Base-by-base conservation (phyloP, 306 rosid genomes). In the Citrullus amarus region DNA sequence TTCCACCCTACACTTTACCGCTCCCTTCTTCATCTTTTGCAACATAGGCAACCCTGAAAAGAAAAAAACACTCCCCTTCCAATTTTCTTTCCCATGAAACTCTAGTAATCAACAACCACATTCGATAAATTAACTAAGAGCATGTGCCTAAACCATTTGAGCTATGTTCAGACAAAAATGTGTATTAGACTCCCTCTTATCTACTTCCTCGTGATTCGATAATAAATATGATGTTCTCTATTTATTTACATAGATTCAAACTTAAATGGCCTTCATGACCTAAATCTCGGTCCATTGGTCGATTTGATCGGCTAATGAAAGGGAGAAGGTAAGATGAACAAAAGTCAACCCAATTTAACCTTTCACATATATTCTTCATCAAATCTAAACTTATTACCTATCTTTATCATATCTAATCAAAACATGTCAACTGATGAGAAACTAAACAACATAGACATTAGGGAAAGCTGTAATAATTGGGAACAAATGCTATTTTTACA, bases 11-110 rank as follows among this genome's bases (percentile, higher is more conserved):
- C 81, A 68, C 28, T 32, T 79, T 22, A 79, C 50, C 57, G 58
- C 56, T 68, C 81, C 77, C 65, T 46, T 79, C 51, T 41, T 68
- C 41, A 53, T 53, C 38, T 46, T 78, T 48, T 48, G 59, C 59
- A 72, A 0, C 56, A 6, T 10, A 2, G 48, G 48, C 43, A 72
- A 44, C 59, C 43, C 77, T 72, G 25, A 10, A 68, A 6, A 32
- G 25, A 10, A 68, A 6, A 32, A 32, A 5, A 11, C 10, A 44
- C 50, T 61, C 10, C 41, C 7, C 10, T 13, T 61, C 30, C 36
- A 59, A n/a, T 5, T n/a, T n/a, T 56, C 11, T 56, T 25, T 60
- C 66, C 65, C 13, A 3, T 59, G 0, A 34, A 59, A 59, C 65
- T 59, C 65, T 25, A 60, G 11, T 60, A 12, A 25, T 60, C 66